A percentile compares a stretch with the other conserved stretches of the same genome.
These are phyloP conservation scores for Candida coleopterorum DNA, from an alignment of 805 yeast species.

Conservation along the genomic window DNA sequence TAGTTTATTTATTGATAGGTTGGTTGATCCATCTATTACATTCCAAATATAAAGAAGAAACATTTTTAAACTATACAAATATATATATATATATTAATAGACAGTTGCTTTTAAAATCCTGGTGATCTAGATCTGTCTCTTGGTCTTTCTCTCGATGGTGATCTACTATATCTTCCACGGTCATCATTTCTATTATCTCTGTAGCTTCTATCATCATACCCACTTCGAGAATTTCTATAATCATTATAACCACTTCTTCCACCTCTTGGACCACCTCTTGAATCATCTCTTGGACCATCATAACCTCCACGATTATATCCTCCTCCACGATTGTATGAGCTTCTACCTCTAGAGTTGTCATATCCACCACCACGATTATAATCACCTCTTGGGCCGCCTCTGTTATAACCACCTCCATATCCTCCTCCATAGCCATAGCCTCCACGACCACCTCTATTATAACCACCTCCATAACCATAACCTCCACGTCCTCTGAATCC, in stretches of 20 bases:
- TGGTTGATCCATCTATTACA: constrained; percentile 6
- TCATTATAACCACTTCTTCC: constrained; percentile 17
- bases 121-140: constrained; percentile 37
- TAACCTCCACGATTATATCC: constrained; percentile 14
- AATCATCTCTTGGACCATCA: constrained; percentile 14
- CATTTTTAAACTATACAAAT: constrained; percentile 1
- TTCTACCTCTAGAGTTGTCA: constrained; percentile 9
- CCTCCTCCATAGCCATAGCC: constrained; percentile 15
- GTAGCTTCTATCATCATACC: constrained; percentile 8
- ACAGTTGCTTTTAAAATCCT: constrained; percentile 16
- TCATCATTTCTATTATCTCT: constrained; percentile 5
- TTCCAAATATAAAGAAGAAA: not conserved
- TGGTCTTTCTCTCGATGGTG: constrained; percentile 24
- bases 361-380: constrained; percentile 11
- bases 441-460: constrained; percentile 15
- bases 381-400: constrained; percentile 13
- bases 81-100: constrained; percentile 11
- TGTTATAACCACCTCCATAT: constrained; percentile 15
- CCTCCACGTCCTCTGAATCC: constrained; percentile 27
- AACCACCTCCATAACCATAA: constrained; percentile 18
- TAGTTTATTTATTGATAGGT: constrained; percentile 9
- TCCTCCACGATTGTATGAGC: constrained; percentile 7
- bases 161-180: constrained; percentile 10
- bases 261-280: constrained; percentile 11
- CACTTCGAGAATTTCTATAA: constrained; percentile 8